Conservation (phyloP, 129 eudicot genomes). For the Centaurea solstitialis region DNA sequence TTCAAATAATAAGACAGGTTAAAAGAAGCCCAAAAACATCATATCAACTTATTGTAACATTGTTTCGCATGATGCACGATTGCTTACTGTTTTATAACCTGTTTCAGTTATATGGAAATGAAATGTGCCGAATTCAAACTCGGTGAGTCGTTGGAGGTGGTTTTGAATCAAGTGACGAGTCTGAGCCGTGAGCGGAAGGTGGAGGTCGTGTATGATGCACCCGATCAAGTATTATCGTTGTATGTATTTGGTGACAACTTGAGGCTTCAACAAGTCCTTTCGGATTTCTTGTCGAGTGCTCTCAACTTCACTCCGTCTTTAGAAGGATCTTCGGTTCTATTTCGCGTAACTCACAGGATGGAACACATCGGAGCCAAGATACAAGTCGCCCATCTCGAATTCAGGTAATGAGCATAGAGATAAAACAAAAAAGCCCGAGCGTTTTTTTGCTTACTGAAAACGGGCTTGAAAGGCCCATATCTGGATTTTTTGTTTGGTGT, state of each 20-base stretch:
- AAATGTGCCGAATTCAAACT: slow-evolving; percentile 67
- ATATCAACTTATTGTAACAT: background rate
- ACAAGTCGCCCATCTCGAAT: slow-evolving; percentile 76
- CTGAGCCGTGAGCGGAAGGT: slow-evolving; percentile 70
- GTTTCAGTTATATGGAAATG: slow-evolving; percentile 67
- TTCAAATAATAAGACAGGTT: background rate
- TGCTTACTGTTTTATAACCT: too few species aligned
- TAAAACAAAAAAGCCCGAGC: background rate
- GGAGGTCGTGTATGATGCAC: slow-evolving; percentile 53
- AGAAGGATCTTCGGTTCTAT: slow-evolving; percentile 65
- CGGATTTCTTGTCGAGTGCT: slow-evolving; percentile 71
- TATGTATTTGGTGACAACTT: slow-evolving; percentile 65
- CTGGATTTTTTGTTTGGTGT: background rate
- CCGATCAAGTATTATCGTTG: slow-evolving; percentile 61
- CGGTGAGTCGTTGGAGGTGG: slow-evolving; percentile 69
- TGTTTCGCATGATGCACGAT: too few species aligned
- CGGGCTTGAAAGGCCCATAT: background rate
- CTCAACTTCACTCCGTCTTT: slow-evolving; percentile 60
- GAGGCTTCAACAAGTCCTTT: slow-evolving; percentile 93
- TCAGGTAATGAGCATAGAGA: slow-evolving; percentile 62
- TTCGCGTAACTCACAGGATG: slow-evolving; percentile 55
- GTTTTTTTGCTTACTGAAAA: background rate
- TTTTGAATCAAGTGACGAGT: slow-evolving; percentile 68
- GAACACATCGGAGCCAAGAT: slow-evolving; percentile 63
- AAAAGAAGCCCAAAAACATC: background rate